Conservation (phyloP, 257 asterid species). For the Solanum bulbocastanum region DNA sequence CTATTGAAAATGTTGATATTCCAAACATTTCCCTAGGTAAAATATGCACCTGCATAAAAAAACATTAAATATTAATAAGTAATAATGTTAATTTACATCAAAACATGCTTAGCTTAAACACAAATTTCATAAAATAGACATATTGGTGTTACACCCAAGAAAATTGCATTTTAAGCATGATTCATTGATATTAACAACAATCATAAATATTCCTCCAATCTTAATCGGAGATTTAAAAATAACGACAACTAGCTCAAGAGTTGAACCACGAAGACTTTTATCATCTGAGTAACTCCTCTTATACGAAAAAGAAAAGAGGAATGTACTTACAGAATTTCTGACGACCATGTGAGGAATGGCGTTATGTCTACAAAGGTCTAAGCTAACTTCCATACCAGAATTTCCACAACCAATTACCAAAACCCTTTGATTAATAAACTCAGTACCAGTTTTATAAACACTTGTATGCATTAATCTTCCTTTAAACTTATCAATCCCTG, state of each 20-base stretch:
- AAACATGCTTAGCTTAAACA: not conserved
- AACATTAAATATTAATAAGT: not conserved
- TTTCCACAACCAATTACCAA: slow-evolving; percentile 83
- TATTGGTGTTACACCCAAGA: not conserved
- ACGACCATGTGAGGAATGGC: slow-evolving; percentile 76
- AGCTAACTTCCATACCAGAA: slow-evolving; percentile 94
- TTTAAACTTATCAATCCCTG: slow-evolving; percentile 39
- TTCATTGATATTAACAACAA: not conserved
- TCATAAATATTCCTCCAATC: no score
- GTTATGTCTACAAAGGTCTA: slow-evolving; percentile 58
- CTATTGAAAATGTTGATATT: slow-evolving; percentile 59
- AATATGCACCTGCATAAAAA: slow-evolving; percentile 51
- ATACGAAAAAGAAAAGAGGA: not conserved
- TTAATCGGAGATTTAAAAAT: fast-evolving
- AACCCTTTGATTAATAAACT: slow-evolving; percentile 35
- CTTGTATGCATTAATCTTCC: slow-evolving; percentile 63
- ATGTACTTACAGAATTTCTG: slow-evolving; percentile 56
- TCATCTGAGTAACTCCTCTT: not conserved
- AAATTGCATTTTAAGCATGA: not conserved
- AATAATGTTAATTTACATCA: not conserved
- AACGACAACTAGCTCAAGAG: not conserved
- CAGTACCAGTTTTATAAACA: slow-evolving; percentile 49
- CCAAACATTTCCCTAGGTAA: slow-evolving; percentile 87
- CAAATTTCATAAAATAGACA: not conserved
- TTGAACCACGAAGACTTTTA: no score